A percentile compares a stretch with the other conserved stretches of the same genome.
phyloP scores from a whole-genome alignment of 352 stramenopile species.

The Phytophthora uliginosa region DNA sequence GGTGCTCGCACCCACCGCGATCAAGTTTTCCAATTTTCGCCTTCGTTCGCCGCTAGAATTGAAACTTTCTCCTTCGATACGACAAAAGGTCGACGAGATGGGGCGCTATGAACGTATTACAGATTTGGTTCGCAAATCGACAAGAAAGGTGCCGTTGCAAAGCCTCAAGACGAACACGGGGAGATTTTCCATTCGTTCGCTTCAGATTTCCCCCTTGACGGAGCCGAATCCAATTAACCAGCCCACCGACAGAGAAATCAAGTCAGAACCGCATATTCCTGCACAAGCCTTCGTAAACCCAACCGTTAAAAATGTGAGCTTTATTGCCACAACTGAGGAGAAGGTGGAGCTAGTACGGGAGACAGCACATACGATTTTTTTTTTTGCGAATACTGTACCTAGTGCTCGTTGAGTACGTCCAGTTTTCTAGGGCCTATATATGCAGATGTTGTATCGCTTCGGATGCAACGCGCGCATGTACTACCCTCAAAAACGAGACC shows the following conservation, averaged over 20 bases:
- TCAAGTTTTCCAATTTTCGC: not conserved
- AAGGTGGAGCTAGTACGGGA: not conserved
- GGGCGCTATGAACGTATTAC: not conserved
- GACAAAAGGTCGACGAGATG: slow-evolving; percentile 1
- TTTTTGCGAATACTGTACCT: slow-evolving; percentile 31
- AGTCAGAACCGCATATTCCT: not conserved
- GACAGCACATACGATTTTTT: slow-evolving; percentile 22
- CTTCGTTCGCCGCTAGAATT: not conserved
- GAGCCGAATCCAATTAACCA: not conserved
- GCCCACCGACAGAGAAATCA: not conserved
- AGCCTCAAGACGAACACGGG: not conserved
- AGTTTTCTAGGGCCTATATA: too few species aligned
- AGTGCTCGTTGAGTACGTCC: slow-evolving; percentile 17
- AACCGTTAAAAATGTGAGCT: not conserved
- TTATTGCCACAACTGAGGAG: not conserved
- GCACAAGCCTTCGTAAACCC: not conserved
- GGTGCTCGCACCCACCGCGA: not conserved
- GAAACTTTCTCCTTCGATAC: not conserved
- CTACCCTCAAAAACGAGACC: not conserved
- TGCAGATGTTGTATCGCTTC: not conserved
- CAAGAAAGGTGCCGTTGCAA: not conserved
- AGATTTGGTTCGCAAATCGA: not conserved
- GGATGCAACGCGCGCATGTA: not conserved
- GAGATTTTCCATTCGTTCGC: not conserved
- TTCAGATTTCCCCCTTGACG: not conserved